Conservation (phyloP, 1,139 yeast genomes). For the Debaryomyces sp. region DNA sequence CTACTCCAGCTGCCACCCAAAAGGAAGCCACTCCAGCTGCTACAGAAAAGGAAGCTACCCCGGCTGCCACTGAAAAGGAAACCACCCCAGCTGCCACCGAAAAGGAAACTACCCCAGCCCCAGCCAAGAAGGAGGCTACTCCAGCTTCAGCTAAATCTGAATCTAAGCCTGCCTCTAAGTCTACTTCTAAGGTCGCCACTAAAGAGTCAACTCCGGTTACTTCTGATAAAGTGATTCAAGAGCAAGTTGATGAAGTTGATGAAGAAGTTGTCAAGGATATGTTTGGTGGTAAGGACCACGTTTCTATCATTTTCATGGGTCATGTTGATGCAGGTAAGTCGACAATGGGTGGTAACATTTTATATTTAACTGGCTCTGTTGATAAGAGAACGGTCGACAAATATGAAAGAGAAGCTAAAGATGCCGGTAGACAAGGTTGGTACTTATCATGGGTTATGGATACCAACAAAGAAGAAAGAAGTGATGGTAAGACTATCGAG, state of each 20-base stretch:
- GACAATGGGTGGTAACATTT: slow-evolving; percentile 97
- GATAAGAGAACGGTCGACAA: slow-evolving; percentile 99
- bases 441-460: slow-evolving; percentile 99
- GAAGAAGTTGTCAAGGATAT: slow-evolving; percentile 85
- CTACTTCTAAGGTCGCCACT: slow-evolving; percentile 14
- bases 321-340: slow-evolving; percentile 99
- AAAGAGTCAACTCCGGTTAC: slow-evolving; percentile 26
- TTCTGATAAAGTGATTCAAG: slow-evolving; percentile 60
- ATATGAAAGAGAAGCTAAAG: slow-evolving; percentile 97
- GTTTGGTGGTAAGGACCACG: slow-evolving; percentile 97
- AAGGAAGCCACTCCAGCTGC: slow-evolving; percentile 13
- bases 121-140: slow-evolving; percentile 10
- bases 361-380: slow-evolving; percentile 92
- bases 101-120: not conserved
- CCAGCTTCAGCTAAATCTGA: slow-evolving; percentile 11
- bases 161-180: slow-evolving; percentile 14
- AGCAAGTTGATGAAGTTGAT: slow-evolving; percentile 86
- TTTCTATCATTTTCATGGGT: slow-evolving; percentile 97
- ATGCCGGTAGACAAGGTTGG: slow-evolving; percentile 99
- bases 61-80: slow-evolving; percentile 16
- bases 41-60: slow-evolving; percentile 11
- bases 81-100: slow-evolving; percentile 16
- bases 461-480: slow-evolving; percentile 97
- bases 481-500: slow-evolving; percentile 98
- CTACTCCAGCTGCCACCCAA: slow-evolving; percentile 22